phyloP scores from a whole-genome alignment of 495 filamentous ascomycete species.

The Glonium stellatum region DNA sequence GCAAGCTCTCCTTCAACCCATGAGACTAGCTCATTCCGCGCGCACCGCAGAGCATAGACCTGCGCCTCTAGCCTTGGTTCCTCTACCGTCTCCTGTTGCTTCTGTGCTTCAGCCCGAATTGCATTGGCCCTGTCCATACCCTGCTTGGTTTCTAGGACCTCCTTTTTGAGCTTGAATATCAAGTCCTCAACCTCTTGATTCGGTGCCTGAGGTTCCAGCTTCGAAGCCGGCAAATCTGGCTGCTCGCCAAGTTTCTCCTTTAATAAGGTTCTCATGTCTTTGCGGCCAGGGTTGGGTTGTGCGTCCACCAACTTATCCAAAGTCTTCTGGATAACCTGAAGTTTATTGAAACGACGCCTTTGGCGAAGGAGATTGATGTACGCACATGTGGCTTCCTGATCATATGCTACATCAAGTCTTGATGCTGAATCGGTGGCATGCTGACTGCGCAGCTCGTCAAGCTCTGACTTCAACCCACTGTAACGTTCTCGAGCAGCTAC shows the following conservation, averaged over 20 bases:
- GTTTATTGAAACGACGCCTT: conserved; percentile 16
- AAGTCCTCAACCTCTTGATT: conserved; percentile 4
- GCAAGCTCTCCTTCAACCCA: conserved; percentile 36
- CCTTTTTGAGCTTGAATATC: conserved; percentile 21
- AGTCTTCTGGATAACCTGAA: conserved; percentile 21
- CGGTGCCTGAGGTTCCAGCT: conserved; percentile 10
- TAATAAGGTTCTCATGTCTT: conserved; percentile 11
- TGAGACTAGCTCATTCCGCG: conserved; percentile 29
- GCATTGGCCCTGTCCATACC: conserved; percentile 16
- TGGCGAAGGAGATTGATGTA: conserved; percentile 20
- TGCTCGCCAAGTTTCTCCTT: conserved; percentile 22
- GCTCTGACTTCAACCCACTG: conserved; percentile 19
- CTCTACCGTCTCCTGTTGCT: background rate
- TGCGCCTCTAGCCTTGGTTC: conserved; percentile 12
- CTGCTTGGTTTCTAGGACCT: conserved; percentile 19
- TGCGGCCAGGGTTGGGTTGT: background rate
- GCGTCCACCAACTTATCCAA: conserved; percentile 22
- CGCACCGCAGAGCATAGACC: conserved; percentile 28
- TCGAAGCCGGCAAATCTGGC: conserved; percentile 16
- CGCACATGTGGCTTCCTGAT: conserved; percentile 14
- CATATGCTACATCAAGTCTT: conserved; percentile 10
- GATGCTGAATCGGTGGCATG: conserved; percentile 10
- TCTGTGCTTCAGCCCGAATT: conserved; percentile 1
- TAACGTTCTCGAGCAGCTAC: conserved; percentile 21
- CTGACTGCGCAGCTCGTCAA: conserved; percentile 13